A percentile compares a stretch with the other conserved stretches of the same genome.
Conservation (phyloP, 1,139 yeast species). For the Hyphopichia wangnamkhiaoensis region DNA sequence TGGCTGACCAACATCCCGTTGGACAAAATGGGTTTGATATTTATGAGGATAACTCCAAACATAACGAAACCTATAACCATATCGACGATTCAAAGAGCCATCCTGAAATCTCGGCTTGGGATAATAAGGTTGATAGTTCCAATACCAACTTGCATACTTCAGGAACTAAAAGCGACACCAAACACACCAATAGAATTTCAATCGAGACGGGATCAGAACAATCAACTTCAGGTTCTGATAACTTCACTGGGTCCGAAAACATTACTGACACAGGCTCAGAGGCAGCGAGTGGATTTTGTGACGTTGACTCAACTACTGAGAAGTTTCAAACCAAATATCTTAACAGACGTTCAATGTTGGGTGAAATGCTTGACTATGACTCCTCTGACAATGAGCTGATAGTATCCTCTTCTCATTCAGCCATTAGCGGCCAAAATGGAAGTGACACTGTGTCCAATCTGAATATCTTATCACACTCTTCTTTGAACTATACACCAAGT, state of each 20-base stretch:
- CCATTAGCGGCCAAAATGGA: background rate
- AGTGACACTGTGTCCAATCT: background rate
- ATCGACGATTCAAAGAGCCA: background rate
- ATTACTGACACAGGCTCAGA: constrained; percentile 11
- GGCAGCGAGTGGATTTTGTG: background rate
- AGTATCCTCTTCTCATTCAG: background rate
- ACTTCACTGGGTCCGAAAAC: constrained; percentile 7
- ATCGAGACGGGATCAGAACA: background rate
- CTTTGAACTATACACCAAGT: constrained; percentile 5
- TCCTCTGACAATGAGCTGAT: constrained; percentile 22
- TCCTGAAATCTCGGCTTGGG: background rate
- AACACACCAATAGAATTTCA: too few relatives aligned
- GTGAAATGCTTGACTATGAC: constrained; percentile 49
- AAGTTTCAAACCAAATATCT: constrained; percentile 23
- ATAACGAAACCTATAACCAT: background rate
- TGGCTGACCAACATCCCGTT: constrained; percentile 16
- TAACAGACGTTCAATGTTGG: constrained; percentile 45
- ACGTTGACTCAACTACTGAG: constrained; percentile 22
- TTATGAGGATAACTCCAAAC: constrained; percentile 1
- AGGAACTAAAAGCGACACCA: too few relatives aligned
- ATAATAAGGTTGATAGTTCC: too few relatives aligned
- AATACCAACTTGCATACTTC: too few relatives aligned
- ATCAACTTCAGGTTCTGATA: background rate
- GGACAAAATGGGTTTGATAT: constrained; percentile 6
- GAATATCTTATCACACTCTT: constrained; percentile 10